These are phyloP conservation scores for Epichloe elymi DNA, from an alignment of 2,329 filamentous ascomycete species.

Conservation along the genomic window DNA sequence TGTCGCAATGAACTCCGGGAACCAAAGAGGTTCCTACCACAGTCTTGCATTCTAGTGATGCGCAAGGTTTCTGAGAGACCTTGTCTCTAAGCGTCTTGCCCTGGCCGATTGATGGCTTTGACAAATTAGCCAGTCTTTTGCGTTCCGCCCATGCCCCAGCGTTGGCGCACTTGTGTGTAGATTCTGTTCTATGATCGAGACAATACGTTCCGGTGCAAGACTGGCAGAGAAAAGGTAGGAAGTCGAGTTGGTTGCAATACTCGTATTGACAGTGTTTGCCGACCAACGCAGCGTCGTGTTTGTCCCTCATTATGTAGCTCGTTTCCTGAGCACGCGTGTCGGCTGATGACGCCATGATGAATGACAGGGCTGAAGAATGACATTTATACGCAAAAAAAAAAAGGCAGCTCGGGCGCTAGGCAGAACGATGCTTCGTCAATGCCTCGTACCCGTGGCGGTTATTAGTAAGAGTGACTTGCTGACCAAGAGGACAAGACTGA, in stretches of 20 bases:
- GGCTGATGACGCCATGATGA: constrained; percentile 41
- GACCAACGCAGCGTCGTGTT: constrained; percentile 65
- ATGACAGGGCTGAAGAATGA: not conserved
- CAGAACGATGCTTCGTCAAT: constrained; percentile 6
- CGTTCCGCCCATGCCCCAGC: constrained; percentile 50
- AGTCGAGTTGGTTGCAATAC: constrained; percentile 91
- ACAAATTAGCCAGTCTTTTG: constrained; percentile 39
- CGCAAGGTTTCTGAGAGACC: constrained; percentile 53
- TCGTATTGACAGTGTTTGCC: constrained; percentile 83
- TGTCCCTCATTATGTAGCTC: constrained; percentile 61
- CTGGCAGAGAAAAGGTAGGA: constrained; percentile 88
- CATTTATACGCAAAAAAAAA: not conserved
- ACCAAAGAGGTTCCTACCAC: constrained; percentile 54
- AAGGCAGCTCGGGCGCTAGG: not conserved
- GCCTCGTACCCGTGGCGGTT: not conserved
- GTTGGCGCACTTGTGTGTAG: constrained; percentile 55
- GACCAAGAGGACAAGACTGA: not conserved
- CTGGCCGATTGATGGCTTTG: constrained; percentile 39
- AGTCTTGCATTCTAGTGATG: constrained; percentile 52
- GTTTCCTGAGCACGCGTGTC: constrained; percentile 28
- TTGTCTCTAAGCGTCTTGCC: constrained; percentile 40
- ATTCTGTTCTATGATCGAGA: constrained; percentile 83
- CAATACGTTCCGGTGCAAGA: constrained; percentile 79
- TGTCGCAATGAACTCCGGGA: constrained; percentile 57
- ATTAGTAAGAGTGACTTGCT: not conserved